Conservation (phyloP, 306 rosid genomes). For the Corylus heterophylla region DNA sequence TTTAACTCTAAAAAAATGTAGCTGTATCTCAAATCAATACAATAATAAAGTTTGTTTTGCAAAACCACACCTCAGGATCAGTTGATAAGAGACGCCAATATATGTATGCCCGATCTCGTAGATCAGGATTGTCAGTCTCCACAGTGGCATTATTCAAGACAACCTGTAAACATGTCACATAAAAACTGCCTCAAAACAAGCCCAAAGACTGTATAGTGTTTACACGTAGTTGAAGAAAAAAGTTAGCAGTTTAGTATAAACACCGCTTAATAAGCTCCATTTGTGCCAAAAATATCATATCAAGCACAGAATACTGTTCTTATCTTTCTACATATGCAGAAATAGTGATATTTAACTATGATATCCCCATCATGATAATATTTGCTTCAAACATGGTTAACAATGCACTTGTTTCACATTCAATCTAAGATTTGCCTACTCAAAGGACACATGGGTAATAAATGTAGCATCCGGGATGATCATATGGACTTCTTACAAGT, state of each 20-base stretch:
- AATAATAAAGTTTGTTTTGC: constrained; percentile 1
- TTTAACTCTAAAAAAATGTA: too few species aligned
- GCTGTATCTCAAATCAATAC: background rate
- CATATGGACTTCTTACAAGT: background rate
- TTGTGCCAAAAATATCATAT: background rate
- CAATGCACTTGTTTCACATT: background rate
- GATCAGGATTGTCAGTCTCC: constrained; percentile 99
- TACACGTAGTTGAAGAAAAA: background rate
- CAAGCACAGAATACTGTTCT: background rate
- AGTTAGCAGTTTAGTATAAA: background rate
- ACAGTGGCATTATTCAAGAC: constrained; percentile 97
- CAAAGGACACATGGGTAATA: background rate
- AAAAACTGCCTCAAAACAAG: constrained; percentile 18
- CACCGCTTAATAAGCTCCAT: background rate
- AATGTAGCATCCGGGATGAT: background rate
- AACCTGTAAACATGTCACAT: constrained; percentile 53
- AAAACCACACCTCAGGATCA: constrained; percentile 89
- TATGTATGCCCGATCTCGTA: constrained; percentile 96
- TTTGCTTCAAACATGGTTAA: background rate
- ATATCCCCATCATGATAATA: background rate
- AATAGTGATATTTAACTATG: background rate
- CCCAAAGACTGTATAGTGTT: background rate
- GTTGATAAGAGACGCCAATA: constrained; percentile 99
- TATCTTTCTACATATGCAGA: background rate
- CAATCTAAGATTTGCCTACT: background rate